Conservation (phyloP, 441 rosid species). For the Syzygium malaccense region DNA sequence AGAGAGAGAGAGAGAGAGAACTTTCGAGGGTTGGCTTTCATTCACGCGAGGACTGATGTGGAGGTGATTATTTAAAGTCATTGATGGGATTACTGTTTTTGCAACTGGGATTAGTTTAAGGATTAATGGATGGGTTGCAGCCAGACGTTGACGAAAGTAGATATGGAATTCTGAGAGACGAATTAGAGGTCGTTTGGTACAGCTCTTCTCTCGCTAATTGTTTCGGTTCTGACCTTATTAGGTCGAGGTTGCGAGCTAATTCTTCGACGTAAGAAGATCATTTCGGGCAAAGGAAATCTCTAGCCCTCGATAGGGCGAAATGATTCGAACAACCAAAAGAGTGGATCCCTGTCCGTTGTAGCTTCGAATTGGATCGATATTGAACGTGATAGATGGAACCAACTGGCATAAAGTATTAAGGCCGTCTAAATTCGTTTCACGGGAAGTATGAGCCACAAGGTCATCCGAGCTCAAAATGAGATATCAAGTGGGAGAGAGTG, state of each 20-base stretch:
- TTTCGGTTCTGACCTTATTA: background rate
- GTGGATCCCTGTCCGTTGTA: background rate
- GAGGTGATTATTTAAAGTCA: background rate
- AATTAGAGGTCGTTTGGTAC: background rate
- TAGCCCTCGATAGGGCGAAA: too few species aligned
- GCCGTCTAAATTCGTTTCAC: background rate
- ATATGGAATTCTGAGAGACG: background rate
- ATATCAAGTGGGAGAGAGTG: too few species aligned
- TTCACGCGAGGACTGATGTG: background rate
- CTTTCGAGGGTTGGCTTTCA: background rate
- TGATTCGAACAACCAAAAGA: too few species aligned
- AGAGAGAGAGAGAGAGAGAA: background rate
- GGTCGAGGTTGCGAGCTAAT: background rate
- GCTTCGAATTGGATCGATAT: background rate
- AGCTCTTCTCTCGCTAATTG: background rate
- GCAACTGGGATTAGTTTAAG: background rate
- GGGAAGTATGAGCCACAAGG: fast-evolving
- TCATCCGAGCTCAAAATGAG: fast-evolving
- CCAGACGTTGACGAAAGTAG: background rate
- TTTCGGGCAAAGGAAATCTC: background rate
- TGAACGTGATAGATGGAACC: fast-evolving
- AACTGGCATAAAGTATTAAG: fast-evolving
- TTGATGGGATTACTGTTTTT: background rate
- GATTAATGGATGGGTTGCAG: background rate
- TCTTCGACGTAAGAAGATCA: background rate